phyloP scores from a whole-genome alignment of 805 yeast genomes.

The Brettanomyces anomalus region DNA sequence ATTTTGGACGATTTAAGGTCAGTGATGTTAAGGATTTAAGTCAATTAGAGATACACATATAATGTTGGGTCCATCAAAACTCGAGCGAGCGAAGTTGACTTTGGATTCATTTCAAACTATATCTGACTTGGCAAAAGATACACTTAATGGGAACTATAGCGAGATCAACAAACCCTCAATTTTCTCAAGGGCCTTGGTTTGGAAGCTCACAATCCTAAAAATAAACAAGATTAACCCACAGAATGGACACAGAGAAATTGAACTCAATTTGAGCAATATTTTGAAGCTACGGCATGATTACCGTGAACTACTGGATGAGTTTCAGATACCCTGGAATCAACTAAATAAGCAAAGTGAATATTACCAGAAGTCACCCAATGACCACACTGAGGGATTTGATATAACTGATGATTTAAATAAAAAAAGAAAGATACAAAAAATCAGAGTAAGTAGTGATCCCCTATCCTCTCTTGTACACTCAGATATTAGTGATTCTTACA shows the following conservation, averaged over 20 bases:
- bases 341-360: slow-evolving; percentile 17
- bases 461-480: background rate
- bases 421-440: slow-evolving; percentile 3
- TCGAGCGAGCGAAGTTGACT: slow-evolving; percentile 1
- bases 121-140: slow-evolving; percentile 4
- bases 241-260: slow-evolving; percentile 2
- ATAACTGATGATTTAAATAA: slow-evolving; percentile 14
- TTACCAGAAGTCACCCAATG: slow-evolving; percentile 7
- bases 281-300: slow-evolving; percentile 14
- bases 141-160: slow-evolving; percentile 5
- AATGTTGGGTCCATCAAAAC: background rate
- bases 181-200: slow-evolving; percentile 13
- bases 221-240: slow-evolving; percentile 5
- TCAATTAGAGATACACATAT: background rate
- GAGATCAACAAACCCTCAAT: slow-evolving; percentile 3
- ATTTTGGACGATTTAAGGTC: no score
- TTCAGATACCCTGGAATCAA: slow-evolving; percentile 27
- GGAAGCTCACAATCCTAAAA: slow-evolving; percentile 12
- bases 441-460: slow-evolving; percentile 6
- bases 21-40: no score
- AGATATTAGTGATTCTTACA: background rate
- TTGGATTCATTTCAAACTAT: slow-evolving; percentile 5
- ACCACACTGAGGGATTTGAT: slow-evolving; percentile 14
- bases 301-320: slow-evolving; percentile 13
- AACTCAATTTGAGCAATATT: slow-evolving; percentile 11